A percentile compares a stretch with the other conserved stretches of the same genome.
Conservation (phyloP, 768 basidiomycete species). For the Xanthoconium stramineum region DNA sequence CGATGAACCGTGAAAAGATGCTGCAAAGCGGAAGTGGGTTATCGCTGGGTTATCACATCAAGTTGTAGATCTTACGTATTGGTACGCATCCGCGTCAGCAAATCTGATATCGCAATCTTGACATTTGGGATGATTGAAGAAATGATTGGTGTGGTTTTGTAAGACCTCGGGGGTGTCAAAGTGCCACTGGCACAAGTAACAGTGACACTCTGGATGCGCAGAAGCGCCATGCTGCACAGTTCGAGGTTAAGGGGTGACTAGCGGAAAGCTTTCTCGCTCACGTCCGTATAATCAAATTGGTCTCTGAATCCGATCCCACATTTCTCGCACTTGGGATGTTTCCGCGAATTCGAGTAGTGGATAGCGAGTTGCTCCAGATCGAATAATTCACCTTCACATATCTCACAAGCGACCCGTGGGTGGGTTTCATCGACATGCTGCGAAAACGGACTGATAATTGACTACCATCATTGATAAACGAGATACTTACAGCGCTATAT, state of each 20-base stretch:
- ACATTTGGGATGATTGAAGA: slow-evolving; percentile 46
- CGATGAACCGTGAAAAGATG: slow-evolving; percentile 29
- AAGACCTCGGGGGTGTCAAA: slow-evolving; percentile 38
- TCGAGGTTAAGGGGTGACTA: slow-evolving; percentile 10
- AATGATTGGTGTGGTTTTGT: slow-evolving; percentile 40
- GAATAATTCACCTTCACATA: slow-evolving; percentile 22
- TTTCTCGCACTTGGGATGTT: slow-evolving; percentile 27
- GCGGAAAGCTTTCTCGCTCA: slow-evolving; percentile 10
- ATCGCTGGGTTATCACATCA: neutral
- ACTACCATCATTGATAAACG: neutral
- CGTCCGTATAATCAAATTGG: slow-evolving; percentile 24
- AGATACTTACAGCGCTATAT: slow-evolving; percentile 30
- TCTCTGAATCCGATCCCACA: slow-evolving; percentile 30
- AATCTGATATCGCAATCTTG: slow-evolving; percentile 41
- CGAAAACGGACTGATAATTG: neutral
- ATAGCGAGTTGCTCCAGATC: slow-evolving; percentile 20
- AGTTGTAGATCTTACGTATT: slow-evolving; percentile 30
- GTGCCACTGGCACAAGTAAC: slow-evolving; percentile 36
- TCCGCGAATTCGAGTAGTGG: slow-evolving; percentile 28
- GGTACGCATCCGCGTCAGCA: slow-evolving; percentile 34
- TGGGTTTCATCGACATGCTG: slow-evolving; percentile 42
- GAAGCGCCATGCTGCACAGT: slow-evolving; percentile 28
- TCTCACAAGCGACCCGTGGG: slow-evolving; percentile 35
- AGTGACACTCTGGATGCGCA: slow-evolving; percentile 32
- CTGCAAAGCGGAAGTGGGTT: slow-evolving; percentile 5